Evolutionary conservation across 331 rosid species (phyloP), one percentile per base, ranked within the genome.

Genomic region (Rhamnella rubrinervis): DNA sequence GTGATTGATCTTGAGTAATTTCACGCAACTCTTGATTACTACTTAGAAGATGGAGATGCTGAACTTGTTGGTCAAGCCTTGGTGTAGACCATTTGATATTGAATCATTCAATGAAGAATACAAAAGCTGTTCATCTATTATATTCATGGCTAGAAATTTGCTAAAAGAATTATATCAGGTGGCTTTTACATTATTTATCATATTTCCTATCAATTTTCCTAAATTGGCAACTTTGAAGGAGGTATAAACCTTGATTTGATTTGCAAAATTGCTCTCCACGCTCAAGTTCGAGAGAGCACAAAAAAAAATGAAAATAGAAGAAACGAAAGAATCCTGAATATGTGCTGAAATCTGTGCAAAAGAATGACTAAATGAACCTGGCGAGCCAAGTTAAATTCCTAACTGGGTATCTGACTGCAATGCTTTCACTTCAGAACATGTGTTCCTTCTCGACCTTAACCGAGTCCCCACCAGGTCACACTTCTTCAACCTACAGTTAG

Each of bases 401-500:
- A 26, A 26, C 31, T 0, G 31, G 4, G 31, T 26, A 26, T 26
- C 31, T 26, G 35, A 31, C 35, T 31, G 35, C 35, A 31, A 5
- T 35, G 71, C 62, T 35, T 55, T 15, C 23, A 8, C 17, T 12
- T 23, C 55, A 68, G 44, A 39, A 55, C 35, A 70, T 19, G 61
- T 62, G 35, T 17, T 44, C 35, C 37, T 49, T 57, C 47, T 52
- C 44, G 47, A 31, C 49, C 39, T 59, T 57, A 53, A 28, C 52
- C 52, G 16, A 15, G 59, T 47, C 61, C 44, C 28, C n/a, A 56
- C 65, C 23, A 12, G 71, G 65, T 91, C 85, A 92, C 71, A 92
- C 97, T 85, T 92, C 96, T 87, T 92, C 97, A 70, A 92, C 98
- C 98, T 89, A 73, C 77, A 71, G 19, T 58, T 28, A 9, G 26